A percentile compares a stretch with the other conserved stretches of the same genome.
Evolutionary conservation across 2,329 filamentous ascomycete species (phyloP).

Genomic region (Fusarium poae): DNA sequence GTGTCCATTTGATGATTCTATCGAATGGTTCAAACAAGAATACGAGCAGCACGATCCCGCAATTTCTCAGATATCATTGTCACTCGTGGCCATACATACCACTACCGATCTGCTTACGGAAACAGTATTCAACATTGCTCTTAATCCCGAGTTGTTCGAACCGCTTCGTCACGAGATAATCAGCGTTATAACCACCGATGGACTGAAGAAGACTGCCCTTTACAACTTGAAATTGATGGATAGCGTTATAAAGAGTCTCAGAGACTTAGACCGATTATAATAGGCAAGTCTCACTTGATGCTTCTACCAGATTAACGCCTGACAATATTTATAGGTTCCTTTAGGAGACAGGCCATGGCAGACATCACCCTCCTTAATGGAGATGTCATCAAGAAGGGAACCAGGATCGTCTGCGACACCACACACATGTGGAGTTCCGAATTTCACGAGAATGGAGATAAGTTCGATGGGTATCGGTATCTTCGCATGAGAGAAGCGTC

Average conservation of each 20-base stretch:
- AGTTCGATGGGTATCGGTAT: slow-evolving; percentile 63
- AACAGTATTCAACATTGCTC: slow-evolving; percentile 53
- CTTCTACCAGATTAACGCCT: neutral
- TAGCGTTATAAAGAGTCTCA: slow-evolving; percentile 66
- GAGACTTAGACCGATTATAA: slow-evolving; percentile 59
- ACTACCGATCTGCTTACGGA: slow-evolving; percentile 54
- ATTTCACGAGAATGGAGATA: slow-evolving; percentile 22
- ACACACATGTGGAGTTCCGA: neutral
- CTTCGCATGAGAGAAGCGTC: slow-evolving; percentile 55
- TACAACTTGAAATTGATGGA: slow-evolving; percentile 61
- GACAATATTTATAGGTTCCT: neutral
- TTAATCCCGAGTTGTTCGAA: slow-evolving; percentile 54
- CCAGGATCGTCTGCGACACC: neutral
- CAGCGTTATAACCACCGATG: slow-evolving; percentile 17
- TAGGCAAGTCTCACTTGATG: slow-evolving; percentile 20
- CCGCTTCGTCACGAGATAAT: slow-evolving; percentile 58
- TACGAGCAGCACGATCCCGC: slow-evolving; percentile 49
- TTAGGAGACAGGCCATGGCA: neutral
- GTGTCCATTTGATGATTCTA: slow-evolving; percentile 55
- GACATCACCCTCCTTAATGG: slow-evolving; percentile 16
- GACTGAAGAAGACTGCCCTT: slow-evolving; percentile 61
- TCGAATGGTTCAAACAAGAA: slow-evolving; percentile 66
- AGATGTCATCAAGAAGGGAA: slow-evolving; percentile 14
- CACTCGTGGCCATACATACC: slow-evolving; percentile 67
- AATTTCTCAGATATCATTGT: slow-evolving; percentile 42